phyloP scores from a whole-genome alignment of 1,284 basidiomycete species.

The Boletus sp. region DNA sequence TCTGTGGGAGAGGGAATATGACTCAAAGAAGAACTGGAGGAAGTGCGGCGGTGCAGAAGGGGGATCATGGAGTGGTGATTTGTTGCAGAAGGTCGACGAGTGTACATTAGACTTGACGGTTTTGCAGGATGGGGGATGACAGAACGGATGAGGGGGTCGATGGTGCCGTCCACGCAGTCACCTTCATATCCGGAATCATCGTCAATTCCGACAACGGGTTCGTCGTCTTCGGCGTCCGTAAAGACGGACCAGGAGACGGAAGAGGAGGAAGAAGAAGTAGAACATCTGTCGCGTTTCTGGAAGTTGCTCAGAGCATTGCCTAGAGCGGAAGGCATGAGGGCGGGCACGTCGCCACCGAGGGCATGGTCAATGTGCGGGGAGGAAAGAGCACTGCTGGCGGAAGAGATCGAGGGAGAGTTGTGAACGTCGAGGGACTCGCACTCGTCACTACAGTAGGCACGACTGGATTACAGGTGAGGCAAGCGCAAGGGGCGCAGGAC shows the following conservation, averaged over 20 bases:
- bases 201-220: constrained; percentile 42
- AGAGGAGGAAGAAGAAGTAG: constrained; percentile 61
- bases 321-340: constrained; percentile 60
- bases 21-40: constrained; percentile 47
- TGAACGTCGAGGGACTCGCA: constrained; percentile 64
- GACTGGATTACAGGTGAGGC: constrained; percentile 45
- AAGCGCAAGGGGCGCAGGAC: constrained; percentile 24
- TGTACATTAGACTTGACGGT: constrained; percentile 55
- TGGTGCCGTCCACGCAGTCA: constrained; percentile 27
- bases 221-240: constrained; percentile 64
- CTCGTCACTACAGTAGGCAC: constrained; percentile 73
- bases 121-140: constrained; percentile 40
- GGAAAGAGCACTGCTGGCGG: constrained; percentile 66
- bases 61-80: constrained; percentile 68
- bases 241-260: constrained; percentile 62
- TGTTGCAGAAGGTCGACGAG: constrained; percentile 69
- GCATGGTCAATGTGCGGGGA: constrained; percentile 63
- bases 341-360: constrained; percentile 57
- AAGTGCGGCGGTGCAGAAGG: constrained; percentile 55
- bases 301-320: constrained; percentile 52
- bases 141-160: constrained; percentile 42
- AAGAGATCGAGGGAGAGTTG: constrained; percentile 67
- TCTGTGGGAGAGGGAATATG: constrained; percentile 44
- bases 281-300: constrained; percentile 51
- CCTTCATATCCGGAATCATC: constrained; percentile 46